Evolutionary conservation across 2,329 filamentous ascomycete species (phyloP), one percentile per base, ranked within the genome.

Genomic region (Hirsutella rhossiliensis): DNA sequence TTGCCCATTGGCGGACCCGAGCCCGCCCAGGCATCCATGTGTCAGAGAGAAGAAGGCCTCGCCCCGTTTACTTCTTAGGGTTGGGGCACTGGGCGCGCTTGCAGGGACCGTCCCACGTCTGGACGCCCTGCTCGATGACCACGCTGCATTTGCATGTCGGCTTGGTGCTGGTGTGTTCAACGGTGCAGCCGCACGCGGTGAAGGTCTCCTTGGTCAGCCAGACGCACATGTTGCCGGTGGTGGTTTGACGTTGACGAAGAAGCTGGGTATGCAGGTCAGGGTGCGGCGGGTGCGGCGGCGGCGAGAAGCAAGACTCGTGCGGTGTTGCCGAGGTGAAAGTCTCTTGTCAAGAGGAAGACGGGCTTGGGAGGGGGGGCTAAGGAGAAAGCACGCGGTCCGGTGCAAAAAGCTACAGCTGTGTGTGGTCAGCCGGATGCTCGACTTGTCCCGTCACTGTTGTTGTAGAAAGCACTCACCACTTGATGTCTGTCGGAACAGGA

Each of bases 71-170:
- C 15, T 37, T 37, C 28, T 38, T n/a, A 1, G 59, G 59, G 20
- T 61, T 60, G 17, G 57, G 57, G 46, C 62, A 64, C 41, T 50
- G 32, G 34, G 55, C 32, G 19, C 58, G 57, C 11, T 48, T 44
- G 50, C 62, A 64, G 40, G 56, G 56, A 19, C 61, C 62, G 36
- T 58, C 54, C 57, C 57, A 64, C 2, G 20, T 51, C 44, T 59
- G 56, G 15, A 46, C 47, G 19, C 54, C 57, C 44, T 58, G 54
- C 39, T 58, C 49, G 23, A 55, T 48, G 41, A 59, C 42, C 29
- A 49, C 50, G 20, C 40, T 44, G 52, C 62, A 64, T 19, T 36
- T 40, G 47, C 55, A 59, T 28, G 55, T 56, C 3, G 61, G 60
- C 47, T 60, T 56, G 41, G 49, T 52, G 27, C 50, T 47, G 19